Base-by-base conservation (phyloP, 805 yeast genomes). In the Ogataea salicorniae region DNA sequence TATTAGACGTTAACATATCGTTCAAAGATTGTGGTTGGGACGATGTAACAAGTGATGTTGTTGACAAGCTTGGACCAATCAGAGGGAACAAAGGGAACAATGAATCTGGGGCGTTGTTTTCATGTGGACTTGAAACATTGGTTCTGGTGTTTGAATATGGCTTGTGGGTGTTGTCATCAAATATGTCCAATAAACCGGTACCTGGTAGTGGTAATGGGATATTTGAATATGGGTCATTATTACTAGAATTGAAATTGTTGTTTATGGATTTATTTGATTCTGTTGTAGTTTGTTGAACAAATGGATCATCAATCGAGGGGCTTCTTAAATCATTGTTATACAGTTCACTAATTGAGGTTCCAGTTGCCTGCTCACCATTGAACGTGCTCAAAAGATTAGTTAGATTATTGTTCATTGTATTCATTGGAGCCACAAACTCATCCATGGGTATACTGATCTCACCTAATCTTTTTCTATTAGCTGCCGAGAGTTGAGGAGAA, bases 361-460 rank as follows among this genome's bases (percentile, higher is more conserved):
- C 17, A 20, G 34, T 4, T 20, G 37, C 6, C 41, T 42, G 23
- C 42, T 20, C 26, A n/a, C 51, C 58, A 13, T 52, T 46, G n/a
- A 59, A 47, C 5, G 47, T 57, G 38, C 46, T 58, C 34, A 67
- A 38, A 15, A 67, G 55, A 33, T 59, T 62, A 36, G 63, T 58
- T 42, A 67, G 51, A 46, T 67, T 60, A 11, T 53, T 57, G 45
- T 64, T 66, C 70, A 67, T 67, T 23, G 67, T 60, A 46, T 66
- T 64, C 46, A 67, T 43, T 13, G 71, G 71, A 31, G 64, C 67
- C 16, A 67, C 64, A 46, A 63, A 68, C 45, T 68, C 72, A 42
- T 67, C 69, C 26, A 66, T 56, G 3, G 70, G 67, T 5, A 66
- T 48, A 2, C 61, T 43, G 5, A 66, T 66, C 48, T 66, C 70